Base-by-base conservation (phyloP, 352 stramenopile genomes). In the Pilasporangium apinafurcum region DNA sequence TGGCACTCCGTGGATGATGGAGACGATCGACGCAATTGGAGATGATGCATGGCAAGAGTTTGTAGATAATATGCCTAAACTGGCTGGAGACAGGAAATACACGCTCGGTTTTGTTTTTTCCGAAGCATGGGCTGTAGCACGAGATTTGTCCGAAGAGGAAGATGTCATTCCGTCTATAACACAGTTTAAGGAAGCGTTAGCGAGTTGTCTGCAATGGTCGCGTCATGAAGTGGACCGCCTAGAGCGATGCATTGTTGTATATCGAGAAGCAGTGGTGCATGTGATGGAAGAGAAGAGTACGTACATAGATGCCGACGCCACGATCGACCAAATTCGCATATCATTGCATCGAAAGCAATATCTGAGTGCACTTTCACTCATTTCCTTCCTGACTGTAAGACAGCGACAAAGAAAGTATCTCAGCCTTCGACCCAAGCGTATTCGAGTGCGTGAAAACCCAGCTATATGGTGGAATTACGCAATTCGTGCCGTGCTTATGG, bases 201-300 rank as follows among this genome's bases (percentile, higher is more conserved):
- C 74, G 7, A 90, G 76, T 43, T 90, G 76, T 34, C 58, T 93
- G 35, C 74, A 88, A 53, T 93, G 76, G 78, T 74, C 82, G 0
- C 26, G 65, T 7, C 50, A 56, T 14, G 72, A 87, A 36, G 70
- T 90, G 0, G 63, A 81, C n/a, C 58, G 72, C 6, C 53, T 93
- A 3, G 61, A 79, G 36, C 43, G 45, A 2, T 82, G 62, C 20
- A 80, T 92, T 26, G 39, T 65, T 43, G 82, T 77, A 36, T 93
- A 89, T 44, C 74, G 78, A 10, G 78, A 86, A 22, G 79, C 79
- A 0, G 82, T 91, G 20, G 73, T 93, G 20, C 74, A 89, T 29
- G 68, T 92, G 18, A 83, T 93, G 58, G 68, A 89, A 31, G 81
- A 93, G 41, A 93, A 93, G 37, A 90, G 71, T 60, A 93, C 81